Evolutionary conservation across 2,329 filamentous ascomycete genomes (phyloP).

Genomic region (Gremmenia infestans): DNA sequence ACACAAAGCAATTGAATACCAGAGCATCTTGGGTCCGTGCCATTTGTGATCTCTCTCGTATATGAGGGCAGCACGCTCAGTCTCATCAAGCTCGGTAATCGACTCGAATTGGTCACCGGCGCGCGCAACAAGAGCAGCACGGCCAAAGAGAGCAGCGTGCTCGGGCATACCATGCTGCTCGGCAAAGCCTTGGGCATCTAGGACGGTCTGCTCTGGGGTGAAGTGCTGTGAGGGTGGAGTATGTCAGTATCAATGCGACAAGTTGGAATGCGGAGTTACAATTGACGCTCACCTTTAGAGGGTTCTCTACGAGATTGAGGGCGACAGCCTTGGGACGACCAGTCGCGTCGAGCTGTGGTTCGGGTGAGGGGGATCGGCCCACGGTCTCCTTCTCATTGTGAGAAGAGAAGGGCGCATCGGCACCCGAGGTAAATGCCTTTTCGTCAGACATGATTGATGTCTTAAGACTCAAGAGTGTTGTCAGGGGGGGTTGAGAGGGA

Average conservation of each 20-base stretch:
- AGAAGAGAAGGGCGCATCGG: too few relatives aligned
- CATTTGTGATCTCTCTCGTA: slow-evolving; percentile 63
- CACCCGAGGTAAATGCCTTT: too few relatives aligned
- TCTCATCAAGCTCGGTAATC: slow-evolving; percentile 23
- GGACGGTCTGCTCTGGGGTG: slow-evolving; percentile 37
- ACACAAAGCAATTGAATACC: slow-evolving; percentile 61
- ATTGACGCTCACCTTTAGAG: slow-evolving; percentile 27
- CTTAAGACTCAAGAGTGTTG: too few relatives aligned
- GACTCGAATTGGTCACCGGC: slow-evolving; percentile 11
- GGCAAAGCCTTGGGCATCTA: slow-evolving; percentile 51
- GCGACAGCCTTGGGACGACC: slow-evolving; percentile 11
- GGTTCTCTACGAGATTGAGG: slow-evolving; percentile 18
- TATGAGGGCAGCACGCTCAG: slow-evolving; percentile 31
- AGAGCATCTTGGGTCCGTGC: slow-evolving; percentile 56
- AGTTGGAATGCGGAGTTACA: slow-evolving; percentile 21
- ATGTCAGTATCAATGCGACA: slow-evolving; percentile 5
- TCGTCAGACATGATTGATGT: too few relatives aligned
- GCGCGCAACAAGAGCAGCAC: slow-evolving; percentile 49
- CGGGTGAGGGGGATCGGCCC: too few relatives aligned
- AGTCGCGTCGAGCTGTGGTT: too few relatives aligned
- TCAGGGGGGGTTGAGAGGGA: too few relatives aligned
- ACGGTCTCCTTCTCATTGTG: too few relatives aligned
- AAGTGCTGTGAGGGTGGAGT: slow-evolving; percentile 36
- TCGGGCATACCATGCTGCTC: slow-evolving; percentile 52
- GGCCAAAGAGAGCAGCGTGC: slow-evolving; percentile 54